Conservation (phyloP, 352 stramenopile genomes). For the Globisporangium nagaii region DNA sequence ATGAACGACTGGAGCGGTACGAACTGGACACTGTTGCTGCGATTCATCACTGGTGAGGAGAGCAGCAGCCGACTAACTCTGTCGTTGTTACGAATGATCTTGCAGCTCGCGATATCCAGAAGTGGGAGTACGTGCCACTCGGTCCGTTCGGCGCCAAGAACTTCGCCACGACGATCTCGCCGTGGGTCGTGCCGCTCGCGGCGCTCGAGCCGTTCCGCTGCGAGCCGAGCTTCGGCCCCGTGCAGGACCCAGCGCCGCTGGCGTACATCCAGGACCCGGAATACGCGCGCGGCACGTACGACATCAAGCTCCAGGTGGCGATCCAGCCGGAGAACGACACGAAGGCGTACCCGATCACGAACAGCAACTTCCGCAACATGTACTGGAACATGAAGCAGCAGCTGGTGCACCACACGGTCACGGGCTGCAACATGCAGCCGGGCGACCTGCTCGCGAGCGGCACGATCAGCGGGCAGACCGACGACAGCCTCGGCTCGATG, state of each 20-base stretch:
- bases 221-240: conserved; percentile 85
- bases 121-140: conserved; percentile 97
- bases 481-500: conserved; percentile 91
- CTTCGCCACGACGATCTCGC: conserved; percentile 95
- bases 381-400: conserved; percentile 98
- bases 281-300: conserved; percentile 85
- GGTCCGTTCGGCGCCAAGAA: conserved; percentile 97
- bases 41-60: neutral
- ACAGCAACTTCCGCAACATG: conserved; percentile 94
- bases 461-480: conserved; percentile 91
- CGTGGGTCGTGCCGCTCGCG: conserved; percentile 94
- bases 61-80: neutral
- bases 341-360: conserved; percentile 69
- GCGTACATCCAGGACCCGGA: conserved; percentile 92
- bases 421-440: conserved; percentile 95
- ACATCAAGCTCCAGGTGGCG: conserved; percentile 84
- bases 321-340: conserved; percentile 56
- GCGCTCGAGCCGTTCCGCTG: conserved; percentile 92
- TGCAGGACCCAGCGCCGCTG: conserved; percentile 87
- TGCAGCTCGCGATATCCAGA: conserved; percentile 86
- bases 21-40: neutral
- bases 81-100: neutral
- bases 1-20: conserved; percentile 98
- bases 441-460: conserved; percentile 93
- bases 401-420: conserved; percentile 96